Evolutionary conservation across 129 eudicot species (phyloP), one percentile per base, ranked within the genome.

Genomic region (Apium graveolens): DNA sequence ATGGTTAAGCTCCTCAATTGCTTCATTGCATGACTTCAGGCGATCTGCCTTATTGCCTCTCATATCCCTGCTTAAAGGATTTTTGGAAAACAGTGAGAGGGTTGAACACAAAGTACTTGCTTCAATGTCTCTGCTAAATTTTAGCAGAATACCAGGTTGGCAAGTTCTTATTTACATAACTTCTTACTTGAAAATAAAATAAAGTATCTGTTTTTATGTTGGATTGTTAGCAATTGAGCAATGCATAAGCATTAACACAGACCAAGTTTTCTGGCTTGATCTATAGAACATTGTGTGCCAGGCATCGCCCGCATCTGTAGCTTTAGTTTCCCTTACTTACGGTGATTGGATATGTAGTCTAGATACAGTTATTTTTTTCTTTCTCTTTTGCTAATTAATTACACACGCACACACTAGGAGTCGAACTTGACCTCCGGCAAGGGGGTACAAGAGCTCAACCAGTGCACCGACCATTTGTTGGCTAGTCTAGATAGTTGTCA

Each of bases 81-180:
- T 74, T 76, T 73, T 88, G 26, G 74, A 83, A 81, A 65, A 80
- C 78, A 86, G 88, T 51, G 89, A 84, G 78, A 82, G 73, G 79
- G 82, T 85, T 74, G 96, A 92, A 66, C 92, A 89, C 81, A 90
- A 79, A 89, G 79, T 90, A 80, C 92, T 92, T 53, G 96, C 93
- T 74, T 86, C 90, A 17, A 73, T 81, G 69, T 88, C 86, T 86
- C 84, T 92, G 70, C 88, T 89, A 63, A 89, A 89, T 83, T 88
- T 92, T 75, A 88, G 88, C 84, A 85, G 62, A 78, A 78, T 88
- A 75, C 92, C 91, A 83, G 97, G 97, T 92, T 78, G 73, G 89
- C 48, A 66, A 63, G 43, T 65, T 76, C 14, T 60, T 49, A 13
- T 35, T 6, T 31, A 29, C 24, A 13, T n/a, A 48, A 42, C 12